Evolutionary conservation across 1,284 basidiomycete species (phyloP).

Genomic region (Neotropicomus parvogracilis): DNA sequence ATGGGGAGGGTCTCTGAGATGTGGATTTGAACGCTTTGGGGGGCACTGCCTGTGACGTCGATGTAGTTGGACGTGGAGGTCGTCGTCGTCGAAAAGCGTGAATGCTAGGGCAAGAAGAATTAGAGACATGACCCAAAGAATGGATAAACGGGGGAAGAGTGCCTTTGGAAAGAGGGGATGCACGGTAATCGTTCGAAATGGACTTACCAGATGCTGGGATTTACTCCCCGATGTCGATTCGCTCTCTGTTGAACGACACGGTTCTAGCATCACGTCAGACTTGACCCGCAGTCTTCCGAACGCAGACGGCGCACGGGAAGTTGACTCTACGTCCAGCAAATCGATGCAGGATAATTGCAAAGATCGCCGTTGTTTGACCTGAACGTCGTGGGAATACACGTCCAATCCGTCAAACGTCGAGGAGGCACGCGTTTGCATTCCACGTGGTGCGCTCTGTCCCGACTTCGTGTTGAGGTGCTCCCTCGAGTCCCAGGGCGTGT

Average conservation of each 20-base stretch:
- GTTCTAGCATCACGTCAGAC: constrained; percentile 25
- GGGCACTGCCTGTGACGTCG: constrained; percentile 25
- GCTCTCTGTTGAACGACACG: constrained; percentile 12
- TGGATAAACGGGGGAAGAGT: background rate
- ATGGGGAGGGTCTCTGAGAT: constrained; percentile 6
- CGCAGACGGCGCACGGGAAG: constrained; percentile 17
- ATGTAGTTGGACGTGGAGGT: constrained; percentile 49
- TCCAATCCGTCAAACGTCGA: constrained; percentile 37
- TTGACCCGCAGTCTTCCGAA: constrained; percentile 18
- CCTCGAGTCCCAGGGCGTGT: constrained; percentile 21
- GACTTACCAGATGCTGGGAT: constrained; percentile 21
- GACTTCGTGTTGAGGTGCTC: constrained; percentile 17
- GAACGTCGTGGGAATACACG: constrained; percentile 28
- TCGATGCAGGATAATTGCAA: constrained; percentile 27
- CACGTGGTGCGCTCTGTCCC: constrained; percentile 4
- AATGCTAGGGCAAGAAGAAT: constrained; percentile 33
- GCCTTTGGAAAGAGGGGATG: background rate
- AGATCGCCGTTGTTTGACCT: constrained; percentile 13
- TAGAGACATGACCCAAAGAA: background rate
- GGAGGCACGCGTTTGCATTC: constrained; percentile 29
- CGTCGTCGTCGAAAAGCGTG: constrained; percentile 50
- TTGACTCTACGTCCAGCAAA: constrained; percentile 24
- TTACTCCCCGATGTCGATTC: constrained; percentile 3
- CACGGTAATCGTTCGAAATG: background rate
- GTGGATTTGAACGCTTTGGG: constrained; percentile 9